Percentiles rank a stretch among this genome's conserved stretches.
These are phyloP conservation scores for Trichoderma breve DNA, from an alignment of 2,329 filamentous ascomycete genomes.

Conservation along the genomic window DNA sequence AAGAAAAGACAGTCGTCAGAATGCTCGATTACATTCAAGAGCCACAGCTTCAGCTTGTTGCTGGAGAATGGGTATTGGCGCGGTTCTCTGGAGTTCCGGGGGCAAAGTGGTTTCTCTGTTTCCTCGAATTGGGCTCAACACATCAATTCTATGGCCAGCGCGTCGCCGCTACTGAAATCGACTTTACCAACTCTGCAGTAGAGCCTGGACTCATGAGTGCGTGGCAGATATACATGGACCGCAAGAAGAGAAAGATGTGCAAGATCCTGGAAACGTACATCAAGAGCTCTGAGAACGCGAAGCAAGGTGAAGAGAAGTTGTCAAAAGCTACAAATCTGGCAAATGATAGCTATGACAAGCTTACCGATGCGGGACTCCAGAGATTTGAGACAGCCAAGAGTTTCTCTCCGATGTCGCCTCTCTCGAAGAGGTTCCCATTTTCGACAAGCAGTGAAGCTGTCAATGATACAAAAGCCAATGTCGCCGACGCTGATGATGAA, in stretches of 20 bases:
- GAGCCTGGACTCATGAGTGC: slow-evolving; percentile 10
- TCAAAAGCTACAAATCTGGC: not conserved
- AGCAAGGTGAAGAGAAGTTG: not conserved
- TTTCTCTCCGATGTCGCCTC: not conserved
- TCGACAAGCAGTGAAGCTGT: not conserved
- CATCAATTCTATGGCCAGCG: slow-evolving; percentile 16
- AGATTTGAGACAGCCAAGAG: not conserved
- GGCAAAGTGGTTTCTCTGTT: slow-evolving; percentile 16
- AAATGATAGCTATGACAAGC: not conserved
- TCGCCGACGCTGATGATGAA: not conserved
- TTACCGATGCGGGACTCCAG: not conserved
- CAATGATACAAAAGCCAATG: not conserved
- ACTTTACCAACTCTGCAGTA: not conserved
- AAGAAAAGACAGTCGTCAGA: not conserved
- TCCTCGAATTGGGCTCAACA: slow-evolving; percentile 12
- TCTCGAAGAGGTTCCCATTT: not conserved
- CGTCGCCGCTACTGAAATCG: slow-evolving; percentile 5
- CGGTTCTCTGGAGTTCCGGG: slow-evolving; percentile 8
- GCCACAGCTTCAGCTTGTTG: not conserved
- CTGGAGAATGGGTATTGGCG: slow-evolving; percentile 17
- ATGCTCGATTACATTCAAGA: slow-evolving; percentile 17
- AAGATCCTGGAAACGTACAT: not conserved
- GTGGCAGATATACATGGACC: slow-evolving; percentile 17
- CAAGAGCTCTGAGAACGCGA: not conserved
- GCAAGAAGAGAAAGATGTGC: slow-evolving; percentile 16